phyloP scores from a whole-genome alignment of 129 eudicot genomes.

The Escallonia rubra region DNA sequence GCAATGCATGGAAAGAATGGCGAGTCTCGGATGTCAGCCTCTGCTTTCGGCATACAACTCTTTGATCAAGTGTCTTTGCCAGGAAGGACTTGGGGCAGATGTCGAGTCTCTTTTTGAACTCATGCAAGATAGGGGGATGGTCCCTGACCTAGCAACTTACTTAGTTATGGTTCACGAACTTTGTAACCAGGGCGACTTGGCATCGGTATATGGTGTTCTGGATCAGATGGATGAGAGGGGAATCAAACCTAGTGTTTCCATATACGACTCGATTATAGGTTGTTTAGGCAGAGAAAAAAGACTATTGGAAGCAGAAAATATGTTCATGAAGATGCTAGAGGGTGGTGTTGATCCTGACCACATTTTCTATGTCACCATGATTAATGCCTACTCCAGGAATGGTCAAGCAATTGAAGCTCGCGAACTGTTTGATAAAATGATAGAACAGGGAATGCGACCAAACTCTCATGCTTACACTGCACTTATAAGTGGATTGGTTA shows the following conservation, averaged over 20 bases:
- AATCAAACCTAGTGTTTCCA: conserved; percentile 52
- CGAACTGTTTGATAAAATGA: conserved; percentile 35
- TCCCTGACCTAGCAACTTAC: conserved; percentile 45
- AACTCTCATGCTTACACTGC: conserved; percentile 46
- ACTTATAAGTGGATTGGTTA: conserved; percentile 53
- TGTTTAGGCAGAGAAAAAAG: conserved; percentile 49
- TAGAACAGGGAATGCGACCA: conserved; percentile 39
- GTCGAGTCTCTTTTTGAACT: conserved; percentile 36
- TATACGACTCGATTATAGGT: conserved; percentile 44
- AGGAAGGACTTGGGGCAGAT: conserved; percentile 40
- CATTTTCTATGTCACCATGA: conserved; percentile 38
- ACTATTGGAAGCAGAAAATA: conserved; percentile 42
- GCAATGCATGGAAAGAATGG: conserved; percentile 39
- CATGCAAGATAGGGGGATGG: conserved; percentile 47
- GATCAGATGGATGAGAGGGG: conserved; percentile 45
- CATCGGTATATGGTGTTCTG: conserved; percentile 42
- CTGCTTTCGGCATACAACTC: conserved; percentile 54
- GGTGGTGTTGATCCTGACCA: conserved; percentile 55
- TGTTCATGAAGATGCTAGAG: conserved; percentile 44
- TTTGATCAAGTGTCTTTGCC: conserved; percentile 47
- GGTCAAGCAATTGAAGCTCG: conserved; percentile 47
- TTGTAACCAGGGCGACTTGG: conserved; percentile 43
- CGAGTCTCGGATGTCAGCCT: conserved; percentile 41
- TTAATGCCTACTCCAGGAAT: conserved; percentile 45
- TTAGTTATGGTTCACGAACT: conserved; percentile 43